These are phyloP conservation scores for Pisolithus tinctorius DNA, from an alignment of 768 basidiomycete genomes.

Conservation along the genomic window DNA sequence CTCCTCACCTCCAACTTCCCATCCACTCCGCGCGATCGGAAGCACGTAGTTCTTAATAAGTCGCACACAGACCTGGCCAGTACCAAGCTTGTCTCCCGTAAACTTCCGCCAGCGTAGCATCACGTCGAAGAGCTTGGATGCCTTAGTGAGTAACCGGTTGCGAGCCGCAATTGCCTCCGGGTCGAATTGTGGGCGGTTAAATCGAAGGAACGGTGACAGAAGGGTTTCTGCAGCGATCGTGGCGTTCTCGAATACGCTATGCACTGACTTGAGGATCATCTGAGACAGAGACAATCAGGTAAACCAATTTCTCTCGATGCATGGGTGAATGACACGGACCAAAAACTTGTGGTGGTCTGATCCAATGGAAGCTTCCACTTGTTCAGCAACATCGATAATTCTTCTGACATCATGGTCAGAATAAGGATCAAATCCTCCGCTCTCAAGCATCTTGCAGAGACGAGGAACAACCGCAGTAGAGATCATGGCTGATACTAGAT, in stretches of 20 bases:
- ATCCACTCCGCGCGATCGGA: slow-evolving; percentile 65
- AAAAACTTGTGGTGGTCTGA: slow-evolving; percentile 56
- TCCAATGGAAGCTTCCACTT: slow-evolving; percentile 72
- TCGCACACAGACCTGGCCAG: slow-evolving; percentile 47
- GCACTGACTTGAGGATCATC: slow-evolving; percentile 52
- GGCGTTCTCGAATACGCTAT: slow-evolving; percentile 46
- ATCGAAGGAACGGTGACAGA: slow-evolving; percentile 43
- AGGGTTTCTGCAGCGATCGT: slow-evolving; percentile 44
- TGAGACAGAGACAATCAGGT: slow-evolving; percentile 23
- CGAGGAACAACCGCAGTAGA: slow-evolving; percentile 77
- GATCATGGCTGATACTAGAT: slow-evolving; percentile 82
- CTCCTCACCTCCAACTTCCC: slow-evolving; percentile 83
- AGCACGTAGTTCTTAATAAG: slow-evolving; percentile 56
- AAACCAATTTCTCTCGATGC: not conserved
- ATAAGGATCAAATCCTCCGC: slow-evolving; percentile 80
- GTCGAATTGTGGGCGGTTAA: slow-evolving; percentile 51
- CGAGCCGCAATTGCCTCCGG: slow-evolving; percentile 72
- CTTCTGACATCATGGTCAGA: slow-evolving; percentile 56
- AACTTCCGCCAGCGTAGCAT: slow-evolving; percentile 73
- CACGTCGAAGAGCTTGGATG: slow-evolving; percentile 68
- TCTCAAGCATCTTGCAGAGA: slow-evolving; percentile 63
- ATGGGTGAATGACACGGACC: slow-evolving; percentile 31
- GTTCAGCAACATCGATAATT: slow-evolving; percentile 69
- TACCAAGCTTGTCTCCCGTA: slow-evolving; percentile 50
- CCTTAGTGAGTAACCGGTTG: slow-evolving; percentile 56